A percentile compares a stretch with the other conserved stretches of the same genome.
These are phyloP conservation scores for Heracleum sosnowskyi DNA, from an alignment of 129 eudicot species.

Conservation along the genomic window DNA sequence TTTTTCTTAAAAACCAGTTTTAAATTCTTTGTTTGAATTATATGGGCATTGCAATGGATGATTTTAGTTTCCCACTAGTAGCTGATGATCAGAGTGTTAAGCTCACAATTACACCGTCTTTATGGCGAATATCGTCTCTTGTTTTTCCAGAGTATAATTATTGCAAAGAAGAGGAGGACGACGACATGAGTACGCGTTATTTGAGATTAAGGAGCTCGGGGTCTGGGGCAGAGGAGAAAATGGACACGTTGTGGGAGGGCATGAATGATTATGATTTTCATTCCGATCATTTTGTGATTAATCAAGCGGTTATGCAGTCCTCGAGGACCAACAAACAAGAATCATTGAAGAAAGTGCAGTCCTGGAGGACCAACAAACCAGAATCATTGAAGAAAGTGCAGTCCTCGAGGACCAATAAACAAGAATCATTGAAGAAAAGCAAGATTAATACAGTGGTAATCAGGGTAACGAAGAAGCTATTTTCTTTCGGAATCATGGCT, in stretches of 20 bases:
- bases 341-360: neutral
- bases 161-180: neutral
- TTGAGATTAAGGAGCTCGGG: neutral
- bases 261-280: neutral
- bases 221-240: constrained; percentile 2
- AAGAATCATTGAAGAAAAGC: neutral
- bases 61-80: constrained; percentile 7
- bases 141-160: neutral
- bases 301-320: neutral
- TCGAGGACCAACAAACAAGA: neutral
- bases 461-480: neutral
- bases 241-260: constrained; percentile 11
- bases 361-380: neutral
- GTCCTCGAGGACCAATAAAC: neutral
- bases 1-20: neutral
- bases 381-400: too few species aligned
- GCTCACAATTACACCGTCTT: neutral
- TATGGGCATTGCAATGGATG: constrained; percentile 9
- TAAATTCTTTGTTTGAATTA: neutral
- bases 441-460: neutral
- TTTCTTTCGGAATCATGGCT: neutral
- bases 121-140: constrained; percentile 4
- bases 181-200: neutral
- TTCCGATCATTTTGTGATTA: neutral
- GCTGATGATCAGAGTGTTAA: neutral